A percentile compares a stretch with the other conserved stretches of the same genome.
These are phyloP conservation scores for Vitis amurensis DNA, from an alignment of 164 flowering plant genomes.

Conservation along the genomic window DNA sequence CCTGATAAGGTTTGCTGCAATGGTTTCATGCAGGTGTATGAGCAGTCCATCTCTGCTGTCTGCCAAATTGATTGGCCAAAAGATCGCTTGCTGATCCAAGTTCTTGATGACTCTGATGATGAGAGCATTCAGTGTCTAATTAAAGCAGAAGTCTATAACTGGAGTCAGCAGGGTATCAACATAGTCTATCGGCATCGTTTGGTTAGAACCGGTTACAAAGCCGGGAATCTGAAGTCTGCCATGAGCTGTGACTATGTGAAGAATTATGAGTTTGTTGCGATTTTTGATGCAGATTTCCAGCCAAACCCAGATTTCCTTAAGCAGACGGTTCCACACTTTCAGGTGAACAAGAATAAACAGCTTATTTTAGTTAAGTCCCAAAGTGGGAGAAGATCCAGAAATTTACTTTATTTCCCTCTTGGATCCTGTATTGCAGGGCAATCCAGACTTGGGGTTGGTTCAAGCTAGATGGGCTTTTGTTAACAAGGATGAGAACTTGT, in stretches of 20 bases:
- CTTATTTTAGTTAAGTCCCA: background rate
- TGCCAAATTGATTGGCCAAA: constrained; percentile 83
- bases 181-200: constrained; percentile 72
- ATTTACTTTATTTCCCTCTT: constrained; percentile 6
- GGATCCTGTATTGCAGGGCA: constrained; percentile 43
- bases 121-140: constrained; percentile 62
- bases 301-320: constrained; percentile 71
- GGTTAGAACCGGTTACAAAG: constrained; percentile 71
- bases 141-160: constrained; percentile 59
- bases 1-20: constrained; percentile 11
- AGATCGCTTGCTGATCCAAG: constrained; percentile 62
- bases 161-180: constrained; percentile 65
- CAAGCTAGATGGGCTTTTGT: constrained; percentile 86
- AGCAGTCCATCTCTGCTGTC: constrained; percentile 77
- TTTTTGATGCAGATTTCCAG: constrained; percentile 82
- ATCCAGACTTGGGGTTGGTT: constrained; percentile 70
- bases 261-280: constrained; percentile 70
- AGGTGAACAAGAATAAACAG: constrained; percentile 29
- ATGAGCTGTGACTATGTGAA: constrained; percentile 70
- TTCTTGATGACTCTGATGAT: constrained; percentile 78
- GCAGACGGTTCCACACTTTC: constrained; percentile 63
- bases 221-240: constrained; percentile 78
- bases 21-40: constrained; percentile 57
- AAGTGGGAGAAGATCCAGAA: background rate
- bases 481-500: constrained; percentile 78